Evolutionary conservation across 2,329 filamentous ascomycete species (phyloP), one percentile per base, ranked within the genome.

Genomic region (Aspergillus pseudonomiae): DNA sequence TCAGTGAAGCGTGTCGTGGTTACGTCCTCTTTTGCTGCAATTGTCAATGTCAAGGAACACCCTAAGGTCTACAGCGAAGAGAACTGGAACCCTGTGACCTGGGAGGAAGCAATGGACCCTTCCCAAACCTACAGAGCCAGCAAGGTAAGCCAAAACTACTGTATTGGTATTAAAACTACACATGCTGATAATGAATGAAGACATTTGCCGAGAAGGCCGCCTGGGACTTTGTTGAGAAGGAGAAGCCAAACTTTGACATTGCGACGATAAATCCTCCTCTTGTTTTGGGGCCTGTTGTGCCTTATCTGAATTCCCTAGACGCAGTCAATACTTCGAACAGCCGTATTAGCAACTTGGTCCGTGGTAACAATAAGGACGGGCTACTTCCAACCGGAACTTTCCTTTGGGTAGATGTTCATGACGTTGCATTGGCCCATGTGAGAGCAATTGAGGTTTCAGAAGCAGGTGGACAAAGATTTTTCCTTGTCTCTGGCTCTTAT

Each of bases 321-420:
- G 80, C 79, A 1, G 80, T 93, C 65, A 94, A 93, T 78, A 91
- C 89, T 1, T 91, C 89, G 16, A 93, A 93, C 74, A 84, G 88
- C 68, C 85, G 88, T 24, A 84, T 92, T 60, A 80, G 86, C 10
- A 83, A 89, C 64, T 78, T 91, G 58, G 82, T 89, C n/a, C 84
- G 82, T 7, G 91, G 90, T 21, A 84, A 86, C 63, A 84, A 81
- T 73, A 88, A 86, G 67, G 78, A 85, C 2, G 80, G 82, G 30
- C 82, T 91, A 11, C 81, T 85, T 0, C 81, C 86, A 0, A 90
- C 87, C 0, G 84, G 83, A 0, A 83, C 84, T 0, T 88, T 81
- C 70, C 79, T 88, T 1, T 90, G 86, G 79, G 85, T 89, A 2
- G 73, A 82, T 76, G 82, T 83, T 19, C 79, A 80, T 9, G 82